Evolutionary conservation across 768 basidiomycete species (phyloP), one percentile per base, ranked within the genome.

Genomic region (Hericium alpestre): DNA sequence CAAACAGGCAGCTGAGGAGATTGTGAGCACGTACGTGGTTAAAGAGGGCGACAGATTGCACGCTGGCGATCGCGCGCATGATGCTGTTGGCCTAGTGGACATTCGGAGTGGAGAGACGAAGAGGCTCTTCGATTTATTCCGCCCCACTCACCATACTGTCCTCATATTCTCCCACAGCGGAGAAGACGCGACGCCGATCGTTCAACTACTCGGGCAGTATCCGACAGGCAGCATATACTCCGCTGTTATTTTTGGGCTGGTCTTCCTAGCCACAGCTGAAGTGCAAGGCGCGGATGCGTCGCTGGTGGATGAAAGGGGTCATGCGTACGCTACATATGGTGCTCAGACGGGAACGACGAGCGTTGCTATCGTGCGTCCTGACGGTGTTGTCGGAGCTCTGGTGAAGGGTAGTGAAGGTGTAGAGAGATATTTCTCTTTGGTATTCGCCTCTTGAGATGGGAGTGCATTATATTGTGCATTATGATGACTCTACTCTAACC

Each of bases 51-150:
- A 22, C n/a, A 4, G n/a, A 10, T 4, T 60, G 37, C 53, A 47
- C 8, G 61, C 57, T n/a, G 63, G 63, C 0, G 62, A 64, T 41
- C 46, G 62, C 2, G 63, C 63, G 12, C 63, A 58, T 10, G 63
- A 64, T 37, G 63, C 63, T 7, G 38, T 47, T 6, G 53, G 43
- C 12, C 52, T 58, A 8, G 8, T 53, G 41, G 52, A 58, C 16
- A 12, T 47, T 11, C 16, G 38, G 13, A 54, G 18, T 10, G 55
- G 46, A 15, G 27, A 18, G 27, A 20, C 16, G 10, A 32, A 10
- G 16, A 20, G 55, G 16, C 43, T 61, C 9, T 61, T 61, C 53
- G 48, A 57, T 56, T 8, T 62, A 15, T 62, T 58, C 55, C 54
- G 53, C 12, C 54, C 59, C n/a, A 53, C 52, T 1, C 48, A 51